Conservation (phyloP, 768 basidiomycete genomes). For the Paxillus rubicundulus region DNA sequence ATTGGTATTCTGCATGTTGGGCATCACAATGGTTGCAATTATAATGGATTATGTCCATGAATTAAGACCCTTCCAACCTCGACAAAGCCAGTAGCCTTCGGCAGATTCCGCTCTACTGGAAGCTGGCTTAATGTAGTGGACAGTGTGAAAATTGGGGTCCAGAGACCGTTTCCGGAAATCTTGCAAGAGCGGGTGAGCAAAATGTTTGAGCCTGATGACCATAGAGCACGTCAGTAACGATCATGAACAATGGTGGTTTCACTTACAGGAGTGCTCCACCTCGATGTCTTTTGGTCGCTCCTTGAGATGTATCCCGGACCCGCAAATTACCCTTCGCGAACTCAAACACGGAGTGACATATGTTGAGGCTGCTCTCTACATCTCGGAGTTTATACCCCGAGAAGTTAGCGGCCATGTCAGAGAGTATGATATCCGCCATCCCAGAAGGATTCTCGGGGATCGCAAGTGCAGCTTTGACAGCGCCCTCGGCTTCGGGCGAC, state of each 20-base stretch:
- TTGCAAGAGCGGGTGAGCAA: slow-evolving; percentile 68
- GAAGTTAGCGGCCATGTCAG: slow-evolving; percentile 87
- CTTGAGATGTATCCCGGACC: slow-evolving; percentile 42
- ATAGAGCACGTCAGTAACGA: neutral
- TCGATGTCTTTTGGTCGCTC: slow-evolving; percentile 41
- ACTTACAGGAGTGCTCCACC: slow-evolving; percentile 51
- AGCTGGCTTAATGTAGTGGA: slow-evolving; percentile 75
- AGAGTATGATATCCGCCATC: slow-evolving; percentile 77
- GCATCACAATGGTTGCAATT: no score
- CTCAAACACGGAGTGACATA: slow-evolving; percentile 69
- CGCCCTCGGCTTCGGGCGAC: slow-evolving; percentile 43
- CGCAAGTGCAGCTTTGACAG: slow-evolving; percentile 42
- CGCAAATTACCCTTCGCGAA: slow-evolving; percentile 60
- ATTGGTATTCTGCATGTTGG: neutral
- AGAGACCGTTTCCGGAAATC: slow-evolving; percentile 62
- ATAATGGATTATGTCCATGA: neutral
- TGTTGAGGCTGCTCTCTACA: slow-evolving; percentile 62
- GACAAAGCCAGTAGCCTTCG: slow-evolving; percentile 86
- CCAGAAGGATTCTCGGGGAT: slow-evolving; percentile 30
- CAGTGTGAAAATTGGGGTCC: slow-evolving; percentile 60
- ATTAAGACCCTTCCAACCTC: slow-evolving; percentile 52
- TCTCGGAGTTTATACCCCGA: slow-evolving; percentile 71
- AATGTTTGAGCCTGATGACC: slow-evolving; percentile 73
- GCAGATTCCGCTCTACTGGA: slow-evolving; percentile 74
- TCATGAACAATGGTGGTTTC: neutral